Evolutionary conservation across 768 basidiomycete species (phyloP), one percentile per base, ranked within the genome.

Genomic region (Phlebiopsis flavidoalba): DNA sequence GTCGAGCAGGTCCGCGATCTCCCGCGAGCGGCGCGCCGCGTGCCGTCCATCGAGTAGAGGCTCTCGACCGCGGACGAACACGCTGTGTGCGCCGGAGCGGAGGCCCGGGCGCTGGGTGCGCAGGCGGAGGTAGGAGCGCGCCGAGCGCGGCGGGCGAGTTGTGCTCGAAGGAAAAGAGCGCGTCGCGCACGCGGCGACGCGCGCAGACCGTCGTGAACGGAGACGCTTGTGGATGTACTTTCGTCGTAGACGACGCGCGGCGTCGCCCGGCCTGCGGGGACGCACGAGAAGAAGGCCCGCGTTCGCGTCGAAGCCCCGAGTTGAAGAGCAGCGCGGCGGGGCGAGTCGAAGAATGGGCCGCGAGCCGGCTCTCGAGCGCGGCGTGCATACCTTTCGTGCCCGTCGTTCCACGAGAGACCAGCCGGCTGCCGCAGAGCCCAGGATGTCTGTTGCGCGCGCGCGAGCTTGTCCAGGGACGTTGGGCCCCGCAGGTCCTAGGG

Each of bases 31-130:
- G 94, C 0, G 89, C 80, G 61, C n/a, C 96, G 81, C 26, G 94
- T 96, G 14, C 96, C 96, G 65, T 98, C 96, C 96, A 98, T 98
- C 59, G 88, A 91, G 66, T 98, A 98, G 49, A 98, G 72, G 40
- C 85, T 88, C 78, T 98, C 96, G 7, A 97, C 86, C 0, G 92
- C 86, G 12, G n/a, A 98, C 72, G 68, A 95, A 97, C 3, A 91
- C 73, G 65, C 77, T 86, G 37, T 64, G 63, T 26, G 74, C 70
- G 0, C 83, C 84, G 0, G 65, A 61, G 58, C 64, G 65, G 15
- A 85, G 66, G 40, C 68, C 73, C 0, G 71, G 68, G n/a, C 72
- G 69, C 50, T 76, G 75, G 2, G 69, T 57, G 17, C 76, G 60
- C 47, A 89, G 74, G 14, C 67, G 66, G 1, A 60, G 50, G 3